Conservation (phyloP, 1,284 basidiomycete genomes). For the Moesziomyces globuligerus region DNA sequence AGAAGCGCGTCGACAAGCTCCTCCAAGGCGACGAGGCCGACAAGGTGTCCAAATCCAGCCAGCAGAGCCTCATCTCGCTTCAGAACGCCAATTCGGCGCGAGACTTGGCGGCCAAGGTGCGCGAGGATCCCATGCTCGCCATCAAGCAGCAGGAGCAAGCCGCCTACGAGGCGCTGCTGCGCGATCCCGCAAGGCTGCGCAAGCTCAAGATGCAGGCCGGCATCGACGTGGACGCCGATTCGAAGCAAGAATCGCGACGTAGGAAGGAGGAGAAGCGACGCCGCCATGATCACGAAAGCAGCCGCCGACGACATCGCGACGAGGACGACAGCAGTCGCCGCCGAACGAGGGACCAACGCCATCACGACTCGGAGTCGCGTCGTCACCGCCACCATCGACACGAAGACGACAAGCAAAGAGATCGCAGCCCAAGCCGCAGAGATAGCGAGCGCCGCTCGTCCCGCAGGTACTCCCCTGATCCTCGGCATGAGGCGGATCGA, state of each 20-base stretch:
- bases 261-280: constrained; percentile 73
- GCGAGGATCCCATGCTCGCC: constrained; percentile 92
- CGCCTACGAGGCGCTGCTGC: constrained; percentile 86
- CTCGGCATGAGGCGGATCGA: constrained; percentile 56
- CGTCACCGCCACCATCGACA: constrained; percentile 29
- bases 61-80: constrained; percentile 37
- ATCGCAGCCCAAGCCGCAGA: constrained; percentile 12
- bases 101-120: constrained; percentile 90
- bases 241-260: constrained; percentile 68
- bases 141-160: constrained; percentile 98
- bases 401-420: constrained; percentile 60
- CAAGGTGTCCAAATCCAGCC: constrained; percentile 56
- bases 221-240: constrained; percentile 72
- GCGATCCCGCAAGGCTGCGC: constrained; percentile 85
- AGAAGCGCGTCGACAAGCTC: constrained; percentile 96
- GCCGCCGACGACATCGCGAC: constrained; percentile 7
- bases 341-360: constrained; percentile 5
- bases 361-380: constrained; percentile 7
- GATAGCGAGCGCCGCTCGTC: constrained; percentile 26
- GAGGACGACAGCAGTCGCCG: constrained; percentile 10
- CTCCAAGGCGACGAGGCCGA: constrained; percentile 85
- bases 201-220: constrained; percentile 72
- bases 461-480: constrained; percentile 16
- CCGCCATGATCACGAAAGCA: constrained; percentile 10
- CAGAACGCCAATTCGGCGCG: constrained; percentile 80